These are phyloP conservation scores for Hypoxylon trugodes DNA, from an alignment of 495 filamentous ascomycete genomes.

Conservation along the genomic window DNA sequence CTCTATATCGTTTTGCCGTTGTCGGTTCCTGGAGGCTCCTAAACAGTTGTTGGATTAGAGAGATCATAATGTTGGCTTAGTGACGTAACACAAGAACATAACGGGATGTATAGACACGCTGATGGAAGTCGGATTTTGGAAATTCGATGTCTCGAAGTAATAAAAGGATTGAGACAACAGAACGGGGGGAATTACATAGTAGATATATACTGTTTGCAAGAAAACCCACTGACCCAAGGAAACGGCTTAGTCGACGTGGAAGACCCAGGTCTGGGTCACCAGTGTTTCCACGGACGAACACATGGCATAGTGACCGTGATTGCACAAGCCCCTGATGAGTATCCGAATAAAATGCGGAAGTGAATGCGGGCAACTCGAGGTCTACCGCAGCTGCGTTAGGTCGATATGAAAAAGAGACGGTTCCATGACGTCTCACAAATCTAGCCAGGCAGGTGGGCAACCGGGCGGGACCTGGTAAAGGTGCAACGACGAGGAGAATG, in stretches of 20 bases:
- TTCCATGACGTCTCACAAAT: conserved; percentile 34
- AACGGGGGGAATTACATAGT: conserved; percentile 18
- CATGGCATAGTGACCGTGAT: conserved; percentile 13
- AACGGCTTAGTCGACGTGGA: neutral
- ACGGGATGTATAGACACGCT: conserved; percentile 34
- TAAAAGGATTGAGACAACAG: conserved; percentile 13
- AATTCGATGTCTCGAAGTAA: conserved; percentile 29
- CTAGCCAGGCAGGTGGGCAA: conserved; percentile 25
- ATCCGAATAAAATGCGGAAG: no score
- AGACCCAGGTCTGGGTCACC: neutral
- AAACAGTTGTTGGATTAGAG: conserved; percentile 31
- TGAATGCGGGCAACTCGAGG: conserved; percentile 14
- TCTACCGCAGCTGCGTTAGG: conserved; percentile 4
- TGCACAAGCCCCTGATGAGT: conserved; percentile 12
- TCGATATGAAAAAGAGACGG: conserved; percentile 25
- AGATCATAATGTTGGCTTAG: conserved; percentile 20
- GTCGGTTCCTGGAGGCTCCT: conserved; percentile 32
- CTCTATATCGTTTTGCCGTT: conserved; percentile 32
- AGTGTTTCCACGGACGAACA: conserved; percentile 8
- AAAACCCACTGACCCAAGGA: conserved; percentile 2
- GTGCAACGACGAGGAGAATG: conserved; percentile 31
- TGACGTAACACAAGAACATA: conserved; percentile 20
- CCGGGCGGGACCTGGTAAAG: conserved; percentile 28
- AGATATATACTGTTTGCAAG: conserved; percentile 24
- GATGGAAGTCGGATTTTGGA: conserved; percentile 1